These are phyloP conservation scores for Boletus huronensis DNA, from an alignment of 768 basidiomycete species.

Conservation along the genomic window DNA sequence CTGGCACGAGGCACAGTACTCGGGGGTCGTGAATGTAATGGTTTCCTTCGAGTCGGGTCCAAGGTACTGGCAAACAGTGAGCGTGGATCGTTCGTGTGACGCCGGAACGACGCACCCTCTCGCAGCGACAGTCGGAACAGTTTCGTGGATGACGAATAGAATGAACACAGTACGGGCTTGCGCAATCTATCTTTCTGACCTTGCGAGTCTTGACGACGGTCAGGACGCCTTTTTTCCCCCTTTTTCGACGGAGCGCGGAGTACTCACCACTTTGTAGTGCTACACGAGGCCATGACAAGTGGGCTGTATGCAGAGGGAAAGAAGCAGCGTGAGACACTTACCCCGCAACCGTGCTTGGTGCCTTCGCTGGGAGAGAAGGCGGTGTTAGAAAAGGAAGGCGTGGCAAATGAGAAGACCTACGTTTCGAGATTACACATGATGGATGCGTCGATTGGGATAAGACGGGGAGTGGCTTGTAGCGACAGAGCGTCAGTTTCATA, in stretches of 20 bases:
- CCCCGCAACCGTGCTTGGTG: slow-evolving; percentile 70
- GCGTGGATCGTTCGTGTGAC: background rate
- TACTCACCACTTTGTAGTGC: slow-evolving; percentile 70
- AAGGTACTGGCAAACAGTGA: slow-evolving; percentile 41
- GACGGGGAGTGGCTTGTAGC: slow-evolving; percentile 5
- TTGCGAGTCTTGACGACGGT: slow-evolving; percentile 31
- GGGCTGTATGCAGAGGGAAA: background rate
- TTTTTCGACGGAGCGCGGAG: slow-evolving; percentile 25
- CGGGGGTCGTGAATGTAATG: slow-evolving; percentile 46
- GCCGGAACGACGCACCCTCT: slow-evolving; percentile 34
- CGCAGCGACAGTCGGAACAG: slow-evolving; percentile 43
- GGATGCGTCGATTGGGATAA: slow-evolving; percentile 9
- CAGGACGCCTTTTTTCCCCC: background rate
- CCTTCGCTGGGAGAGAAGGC: slow-evolving; percentile 54
- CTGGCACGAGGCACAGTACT: slow-evolving; percentile 56
- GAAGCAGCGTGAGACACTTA: slow-evolving; percentile 29
- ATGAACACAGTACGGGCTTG: slow-evolving; percentile 36
- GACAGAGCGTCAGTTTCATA: slow-evolving; percentile 4
- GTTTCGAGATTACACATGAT: slow-evolving; percentile 58
- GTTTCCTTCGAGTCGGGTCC: slow-evolving; percentile 69
- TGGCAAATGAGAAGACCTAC: slow-evolving; percentile 33
- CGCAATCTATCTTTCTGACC: slow-evolving; percentile 35
- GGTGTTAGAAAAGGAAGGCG: slow-evolving; percentile 25
- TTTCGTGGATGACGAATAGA: slow-evolving; percentile 39
- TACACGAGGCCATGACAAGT: slow-evolving; percentile 22